Base-by-base conservation (phyloP, 1,139 yeast species). In the Zygosaccharomyces sapae region DNA sequence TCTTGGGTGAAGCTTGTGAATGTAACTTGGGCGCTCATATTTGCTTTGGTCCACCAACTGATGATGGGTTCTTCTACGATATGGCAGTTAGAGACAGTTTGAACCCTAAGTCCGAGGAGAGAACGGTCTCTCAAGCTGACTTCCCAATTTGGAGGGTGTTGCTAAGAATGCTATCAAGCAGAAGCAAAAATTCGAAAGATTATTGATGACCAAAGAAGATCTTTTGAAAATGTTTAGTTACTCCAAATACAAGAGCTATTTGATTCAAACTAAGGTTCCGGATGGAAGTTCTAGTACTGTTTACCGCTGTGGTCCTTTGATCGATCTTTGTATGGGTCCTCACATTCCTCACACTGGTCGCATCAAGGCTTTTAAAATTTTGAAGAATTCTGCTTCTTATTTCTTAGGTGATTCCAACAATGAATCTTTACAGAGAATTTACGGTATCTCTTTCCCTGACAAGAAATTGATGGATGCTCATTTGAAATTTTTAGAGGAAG, bases 391-490 rank as follows among this genome's bases (percentile, higher is more conserved):
- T 22, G 84, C 97, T 2, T 89, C 97, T 44, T 94, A 94, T 73
- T 94, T 94, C 77, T 74, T 89, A 65, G 99, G 97, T 70, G 97
- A 92, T 62, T 73, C 96, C 47, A 75, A 75, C 58, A 92, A 94
- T 66, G 98, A 94, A 67, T 89, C 97, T 12, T 78, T 94, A 69
- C 99, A 94, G 74, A 87, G 99, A 76, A 81, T 94, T 49, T 94
- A 94, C 67, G 99, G 99, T 79, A 84, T 92, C 55, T 87, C 97
- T 18, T 94, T 94, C 89, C 99, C 99, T 53, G 98, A 92, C 70
- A 92, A 94, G 77, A 89, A 90, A 72, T 79, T 82, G 62, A 86
- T 94, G 96, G 94, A 88, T 61, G 97, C 87, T 61, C 96, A 94
- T 68, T 72, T 92, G 72, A 87, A 89, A 69, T 94, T 92, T 73